Evolutionary conservation across 2,329 filamentous ascomycete species (phyloP).

Genomic region (Endothia cerciana): DNA sequence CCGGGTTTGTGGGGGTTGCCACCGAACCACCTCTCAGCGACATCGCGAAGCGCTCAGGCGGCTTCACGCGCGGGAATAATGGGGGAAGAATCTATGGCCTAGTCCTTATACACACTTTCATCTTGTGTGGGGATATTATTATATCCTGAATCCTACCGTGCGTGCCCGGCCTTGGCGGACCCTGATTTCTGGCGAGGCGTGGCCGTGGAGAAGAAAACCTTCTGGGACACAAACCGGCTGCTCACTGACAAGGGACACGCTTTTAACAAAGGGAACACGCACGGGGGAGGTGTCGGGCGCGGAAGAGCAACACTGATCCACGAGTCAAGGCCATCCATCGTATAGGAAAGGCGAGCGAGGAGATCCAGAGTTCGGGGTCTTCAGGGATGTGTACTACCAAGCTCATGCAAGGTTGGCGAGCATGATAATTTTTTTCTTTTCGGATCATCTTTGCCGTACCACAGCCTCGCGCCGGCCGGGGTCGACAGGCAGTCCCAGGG

Average conservation of each 20-base stretch:
- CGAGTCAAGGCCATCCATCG: neutral
- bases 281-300: neutral
- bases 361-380: neutral
- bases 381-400: neutral
- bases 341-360: neutral
- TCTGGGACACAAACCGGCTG: neutral
- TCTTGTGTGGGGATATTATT: too few species aligned
- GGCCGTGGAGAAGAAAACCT: neutral
- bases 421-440: neutral
- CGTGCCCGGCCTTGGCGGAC: neutral
- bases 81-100: neutral
- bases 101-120: too few species aligned
- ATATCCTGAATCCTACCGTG: too few species aligned
- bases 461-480: neutral
- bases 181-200: neutral
- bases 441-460: neutral
- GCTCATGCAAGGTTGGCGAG: neutral
- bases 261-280: neutral
- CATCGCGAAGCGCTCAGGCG: too few species aligned
- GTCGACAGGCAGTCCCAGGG: neutral
- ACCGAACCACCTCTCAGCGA: too few species aligned
- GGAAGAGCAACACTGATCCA: neutral
- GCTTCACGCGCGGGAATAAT: neutral
- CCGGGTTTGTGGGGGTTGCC: neutral
- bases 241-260: neutral